Conservation (phyloP, 1,284 basidiomycete species). For the Moniliella sp. region DNA sequence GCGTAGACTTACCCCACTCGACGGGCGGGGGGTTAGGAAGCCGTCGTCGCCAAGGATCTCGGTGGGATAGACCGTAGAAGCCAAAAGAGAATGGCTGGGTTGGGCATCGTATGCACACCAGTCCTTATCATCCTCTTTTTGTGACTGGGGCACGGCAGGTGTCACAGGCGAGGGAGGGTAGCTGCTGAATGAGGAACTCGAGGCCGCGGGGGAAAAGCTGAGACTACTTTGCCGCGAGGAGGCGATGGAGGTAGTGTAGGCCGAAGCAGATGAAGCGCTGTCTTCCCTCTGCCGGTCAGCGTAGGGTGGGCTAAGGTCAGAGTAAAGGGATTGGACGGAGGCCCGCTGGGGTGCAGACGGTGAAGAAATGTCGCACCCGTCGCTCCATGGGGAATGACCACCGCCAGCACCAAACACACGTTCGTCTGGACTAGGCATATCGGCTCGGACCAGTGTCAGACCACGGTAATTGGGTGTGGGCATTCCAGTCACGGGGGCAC, state of each 20-base stretch:
- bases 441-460: slow-evolving; percentile 25
- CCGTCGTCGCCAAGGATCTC: slow-evolving; percentile 13
- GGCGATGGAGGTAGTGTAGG: too few relatives aligned
- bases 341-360: too few relatives aligned
- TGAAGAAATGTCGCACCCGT: too few relatives aligned
- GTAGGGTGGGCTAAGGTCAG: too few relatives aligned
- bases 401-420: too few relatives aligned
- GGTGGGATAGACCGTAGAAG: slow-evolving; percentile 14
- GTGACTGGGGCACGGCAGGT: too few relatives aligned
- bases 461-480: slow-evolving; percentile 22
- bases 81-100: slow-evolving; percentile 14
- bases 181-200: background rate
- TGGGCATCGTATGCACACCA: slow-evolving; percentile 5
- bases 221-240: too few relatives aligned
- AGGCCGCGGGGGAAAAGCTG: background rate
- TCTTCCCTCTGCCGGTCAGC: too few relatives aligned
- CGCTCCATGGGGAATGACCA: too few relatives aligned
- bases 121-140: background rate
- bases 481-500: slow-evolving; percentile 11
- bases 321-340: too few relatives aligned
- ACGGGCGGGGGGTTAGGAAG: slow-evolving; percentile 4
- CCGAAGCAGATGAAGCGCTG: too few relatives aligned
- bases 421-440: slow-evolving; percentile 14
- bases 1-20: slow-evolving; percentile 18
- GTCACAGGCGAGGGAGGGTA: background rate